Evolutionary conservation across 2,329 filamentous ascomycete species (phyloP).

Genomic region (Basipetospora chlamydospora): DNA sequence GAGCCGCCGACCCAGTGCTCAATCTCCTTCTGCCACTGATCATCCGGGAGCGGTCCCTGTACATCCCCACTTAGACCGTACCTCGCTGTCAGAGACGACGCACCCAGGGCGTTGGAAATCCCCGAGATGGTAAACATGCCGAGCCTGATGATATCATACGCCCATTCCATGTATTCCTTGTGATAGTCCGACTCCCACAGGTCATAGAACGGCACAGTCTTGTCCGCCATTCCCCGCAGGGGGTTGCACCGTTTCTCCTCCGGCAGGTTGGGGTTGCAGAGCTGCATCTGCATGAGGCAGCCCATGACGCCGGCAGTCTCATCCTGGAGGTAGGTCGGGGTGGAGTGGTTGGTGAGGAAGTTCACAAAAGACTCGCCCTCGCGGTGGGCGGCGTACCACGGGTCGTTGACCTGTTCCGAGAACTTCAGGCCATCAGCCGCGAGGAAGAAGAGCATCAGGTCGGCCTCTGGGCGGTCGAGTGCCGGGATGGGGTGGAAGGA

Average conservation of each 20-base stretch:
- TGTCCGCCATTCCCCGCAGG: not conserved
- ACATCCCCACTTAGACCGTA: not conserved
- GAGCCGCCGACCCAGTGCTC: not conserved
- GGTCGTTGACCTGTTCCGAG: not conserved
- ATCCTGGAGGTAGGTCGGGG: not conserved
- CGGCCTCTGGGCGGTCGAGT: not conserved
- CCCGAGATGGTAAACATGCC: not conserved
- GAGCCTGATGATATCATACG: not conserved
- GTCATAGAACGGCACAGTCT: not conserved
- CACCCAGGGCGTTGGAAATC: not conserved
- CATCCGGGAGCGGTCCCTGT: not conserved
- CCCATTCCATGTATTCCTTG: not conserved
- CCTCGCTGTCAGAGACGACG: not conserved
- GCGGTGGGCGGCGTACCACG: not conserved
- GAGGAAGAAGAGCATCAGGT: constrained; percentile 3
- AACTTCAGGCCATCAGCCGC: not conserved
- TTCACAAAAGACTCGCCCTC: not conserved
- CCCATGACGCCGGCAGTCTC: not conserved
- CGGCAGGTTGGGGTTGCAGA: not conserved
- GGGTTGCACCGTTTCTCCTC: not conserved
- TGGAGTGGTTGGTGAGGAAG: not conserved
- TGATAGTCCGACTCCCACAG: not conserved
- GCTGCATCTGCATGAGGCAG: not conserved
- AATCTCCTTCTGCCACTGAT: constrained; percentile 1
- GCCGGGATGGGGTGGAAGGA: not conserved